Conservation (phyloP, 2,329 filamentous ascomycete species). For the Pyrenochaeta sp. region DNA sequence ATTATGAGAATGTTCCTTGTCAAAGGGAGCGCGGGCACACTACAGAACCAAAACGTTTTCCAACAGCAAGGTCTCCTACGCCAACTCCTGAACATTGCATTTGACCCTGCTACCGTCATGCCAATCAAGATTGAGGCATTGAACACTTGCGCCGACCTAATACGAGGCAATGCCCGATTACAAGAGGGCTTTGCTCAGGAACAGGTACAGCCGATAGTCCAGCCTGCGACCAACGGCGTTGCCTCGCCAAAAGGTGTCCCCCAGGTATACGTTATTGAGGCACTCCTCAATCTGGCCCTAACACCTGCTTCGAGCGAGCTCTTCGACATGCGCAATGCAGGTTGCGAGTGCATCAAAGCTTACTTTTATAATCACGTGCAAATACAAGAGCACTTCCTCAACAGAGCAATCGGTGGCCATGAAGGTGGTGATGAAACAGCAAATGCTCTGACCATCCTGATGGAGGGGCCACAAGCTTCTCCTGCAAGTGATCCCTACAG, state of each 20-base stretch:
- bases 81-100: conserved; percentile 82
- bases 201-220: conserved; percentile 72
- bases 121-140: conserved; percentile 88
- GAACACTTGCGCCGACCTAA: conserved; percentile 85
- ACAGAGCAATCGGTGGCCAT: conserved; percentile 89
- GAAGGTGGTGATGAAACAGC: conserved; percentile 80
- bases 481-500: conserved; percentile 82
- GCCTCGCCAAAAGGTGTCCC: conserved; percentile 60
- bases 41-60: conserved; percentile 85
- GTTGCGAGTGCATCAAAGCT: conserved; percentile 89
- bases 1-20: conserved; percentile 87
- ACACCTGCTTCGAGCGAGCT: conserved; percentile 71
- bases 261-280: conserved; percentile 90
- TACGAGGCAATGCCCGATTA: conserved; percentile 78
- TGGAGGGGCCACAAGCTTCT: conserved; percentile 70
- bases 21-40: conserved; percentile 79
- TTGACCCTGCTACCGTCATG: conserved; percentile 74
- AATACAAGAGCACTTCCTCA: conserved; percentile 85
- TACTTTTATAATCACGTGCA: conserved; percentile 86
- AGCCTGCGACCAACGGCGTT: conserved; percentile 52
- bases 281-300: conserved; percentile 82
- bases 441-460: conserved; percentile 85
- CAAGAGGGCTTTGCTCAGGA: conserved; percentile 92
- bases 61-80: conserved; percentile 83
- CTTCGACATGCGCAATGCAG: conserved; percentile 83